phyloP scores from a whole-genome alignment of 2,329 filamentous ascomycete species.

The Trichoderma koningiopsis region DNA sequence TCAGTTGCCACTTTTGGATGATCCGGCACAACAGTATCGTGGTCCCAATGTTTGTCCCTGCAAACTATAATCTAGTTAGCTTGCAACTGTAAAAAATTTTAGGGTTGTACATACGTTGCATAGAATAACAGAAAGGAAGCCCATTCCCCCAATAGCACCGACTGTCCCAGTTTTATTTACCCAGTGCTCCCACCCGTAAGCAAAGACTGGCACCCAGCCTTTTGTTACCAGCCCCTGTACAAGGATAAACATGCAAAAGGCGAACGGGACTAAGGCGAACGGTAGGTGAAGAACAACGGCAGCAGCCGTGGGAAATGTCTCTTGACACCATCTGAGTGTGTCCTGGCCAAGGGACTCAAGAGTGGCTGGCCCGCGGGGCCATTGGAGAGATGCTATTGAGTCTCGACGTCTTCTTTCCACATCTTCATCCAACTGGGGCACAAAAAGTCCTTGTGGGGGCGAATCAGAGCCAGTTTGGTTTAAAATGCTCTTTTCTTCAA shows the following conservation, averaged over 20 bases:
- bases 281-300: constrained; percentile 68
- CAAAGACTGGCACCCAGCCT: constrained; percentile 74
- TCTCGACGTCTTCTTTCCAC: not conserved
- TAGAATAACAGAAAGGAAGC: constrained; percentile 68
- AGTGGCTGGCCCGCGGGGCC: constrained; percentile 42
- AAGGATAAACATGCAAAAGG: constrained; percentile 73
- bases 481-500: constrained; percentile 20
- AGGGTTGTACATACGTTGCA: constrained; percentile 63
- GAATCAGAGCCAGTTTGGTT: not conserved
- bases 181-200: constrained; percentile 74
- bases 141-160: constrained; percentile 72
- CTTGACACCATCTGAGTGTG: constrained; percentile 60
- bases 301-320: constrained; percentile 70
- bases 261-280: constrained; percentile 68
- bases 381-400: constrained; percentile 22
- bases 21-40: constrained; percentile 72
- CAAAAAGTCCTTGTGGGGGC: not conserved
- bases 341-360: constrained; percentile 53
- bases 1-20: constrained; percentile 67
- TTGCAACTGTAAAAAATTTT: not conserved
- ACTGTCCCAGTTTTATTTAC: constrained; percentile 68
- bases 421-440: not conserved
- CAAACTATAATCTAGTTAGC: constrained; percentile 54
- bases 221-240: constrained; percentile 73
- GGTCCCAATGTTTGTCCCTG: constrained; percentile 76